phyloP scores from a whole-genome alignment of 1,139 yeast genomes.

The Pichia norvegensis region DNA sequence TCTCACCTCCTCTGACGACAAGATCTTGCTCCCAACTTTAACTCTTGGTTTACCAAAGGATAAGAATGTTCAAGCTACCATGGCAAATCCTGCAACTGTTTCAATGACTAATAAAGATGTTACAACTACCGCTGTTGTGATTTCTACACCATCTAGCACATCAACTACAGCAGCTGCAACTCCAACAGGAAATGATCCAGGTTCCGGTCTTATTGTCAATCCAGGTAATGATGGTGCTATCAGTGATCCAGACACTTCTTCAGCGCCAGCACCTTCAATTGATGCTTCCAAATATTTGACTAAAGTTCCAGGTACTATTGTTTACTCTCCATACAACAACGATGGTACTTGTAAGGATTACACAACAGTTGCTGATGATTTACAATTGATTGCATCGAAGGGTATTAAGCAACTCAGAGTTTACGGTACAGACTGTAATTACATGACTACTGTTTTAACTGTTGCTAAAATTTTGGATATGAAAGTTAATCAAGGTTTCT shows the following conservation, averaged over 20 bases:
- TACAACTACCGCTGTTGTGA: conserved; percentile 11
- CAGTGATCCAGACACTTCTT: conserved; percentile 2
- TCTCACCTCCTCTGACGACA: conserved; percentile 14
- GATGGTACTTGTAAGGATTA: conserved; percentile 60
- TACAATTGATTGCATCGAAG: conserved; percentile 46
- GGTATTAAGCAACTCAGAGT: conserved; percentile 63
- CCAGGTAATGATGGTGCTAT: not conserved
- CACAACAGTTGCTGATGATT: conserved; percentile 49
- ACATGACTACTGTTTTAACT: conserved; percentile 58
- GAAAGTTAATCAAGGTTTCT: conserved; percentile 77
- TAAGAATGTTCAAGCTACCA: conserved; percentile 16
- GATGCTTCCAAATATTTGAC: conserved; percentile 17
- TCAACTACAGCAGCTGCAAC: conserved; percentile 16
- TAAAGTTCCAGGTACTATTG: conserved; percentile 26
- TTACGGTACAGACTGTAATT: conserved; percentile 81
- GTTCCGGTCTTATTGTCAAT: conserved; percentile 16
- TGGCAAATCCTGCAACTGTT: conserved; percentile 16
- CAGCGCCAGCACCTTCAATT: conserved; percentile 11
- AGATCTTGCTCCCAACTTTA: conserved; percentile 14
- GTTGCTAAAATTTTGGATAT: conserved; percentile 54
- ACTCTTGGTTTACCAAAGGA: conserved; percentile 21
- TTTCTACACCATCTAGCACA: conserved; percentile 16
- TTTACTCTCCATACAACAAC: conserved; percentile 71
- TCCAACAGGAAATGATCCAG: conserved; percentile 14
- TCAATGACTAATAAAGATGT: conserved; percentile 15